Evolutionary conservation across 1,284 basidiomycete genomes (phyloP).

Genomic region (Apiotrichum domesticum): DNA sequence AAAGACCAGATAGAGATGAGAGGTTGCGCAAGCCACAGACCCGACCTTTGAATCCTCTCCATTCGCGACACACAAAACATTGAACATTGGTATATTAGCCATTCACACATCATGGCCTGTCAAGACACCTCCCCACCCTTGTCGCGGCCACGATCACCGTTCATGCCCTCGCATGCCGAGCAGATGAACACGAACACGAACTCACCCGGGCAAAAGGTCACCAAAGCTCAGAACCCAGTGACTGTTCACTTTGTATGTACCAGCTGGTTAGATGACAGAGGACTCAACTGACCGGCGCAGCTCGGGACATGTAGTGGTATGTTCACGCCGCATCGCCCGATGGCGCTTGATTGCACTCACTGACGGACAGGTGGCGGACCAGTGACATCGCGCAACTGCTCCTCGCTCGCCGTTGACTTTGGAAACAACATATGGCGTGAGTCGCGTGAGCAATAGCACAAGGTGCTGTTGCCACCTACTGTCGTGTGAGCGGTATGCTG

Average conservation of each 20-base stretch:
- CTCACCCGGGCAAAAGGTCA: not conserved
- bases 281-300: conserved; percentile 15
- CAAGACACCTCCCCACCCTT: not conserved
- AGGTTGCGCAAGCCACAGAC: too few species aligned
- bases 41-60: too few species aligned
- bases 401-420: conserved; percentile 45
- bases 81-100: too few species aligned
- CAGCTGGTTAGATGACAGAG: too few species aligned
- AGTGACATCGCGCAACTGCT: conserved; percentile 42
- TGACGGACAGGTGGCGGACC: conserved; percentile 43
- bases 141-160: not conserved
- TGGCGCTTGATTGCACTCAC: not conserved
- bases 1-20: too few species aligned
- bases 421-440: conserved; percentile 46
- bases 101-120: not conserved
- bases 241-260: conserved; percentile 37
- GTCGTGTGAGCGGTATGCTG: not conserved
- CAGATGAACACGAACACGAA: not conserved
- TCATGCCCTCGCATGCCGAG: conserved; percentile 4
- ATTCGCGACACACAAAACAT: too few species aligned
- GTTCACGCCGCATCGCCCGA: not conserved
- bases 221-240: conserved; percentile 23
- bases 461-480: not conserved
- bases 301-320: conserved; percentile 46
- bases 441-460: conserved; percentile 7